These are phyloP conservation scores for Wallacemonas sp. DNA, from an alignment of 208 protist species.

Conservation along the genomic window DNA sequence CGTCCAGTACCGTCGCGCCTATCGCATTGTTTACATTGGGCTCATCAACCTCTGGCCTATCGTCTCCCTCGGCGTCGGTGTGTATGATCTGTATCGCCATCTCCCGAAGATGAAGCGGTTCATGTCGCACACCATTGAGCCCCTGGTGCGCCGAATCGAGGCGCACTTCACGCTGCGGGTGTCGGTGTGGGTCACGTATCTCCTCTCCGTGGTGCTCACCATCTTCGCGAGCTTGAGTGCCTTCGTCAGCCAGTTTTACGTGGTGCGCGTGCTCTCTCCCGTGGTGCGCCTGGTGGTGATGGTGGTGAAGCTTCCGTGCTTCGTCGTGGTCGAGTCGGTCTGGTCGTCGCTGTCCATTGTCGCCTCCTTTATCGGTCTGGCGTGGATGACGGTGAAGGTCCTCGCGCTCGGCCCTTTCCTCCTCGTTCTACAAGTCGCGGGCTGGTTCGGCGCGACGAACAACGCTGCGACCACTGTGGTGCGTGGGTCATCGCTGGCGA, in stretches of 20 bases:
- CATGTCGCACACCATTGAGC: constrained; percentile 55
- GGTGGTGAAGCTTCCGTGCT: constrained; percentile 48
- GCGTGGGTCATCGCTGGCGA: constrained; percentile 42
- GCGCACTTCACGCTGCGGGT: constrained; percentile 64
- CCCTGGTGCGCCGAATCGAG: constrained; percentile 64
- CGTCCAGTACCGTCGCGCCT: constrained; percentile 62
- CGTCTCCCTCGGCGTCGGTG: constrained; percentile 66
- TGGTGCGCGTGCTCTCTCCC: constrained; percentile 47
- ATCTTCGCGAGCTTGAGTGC: constrained; percentile 49
- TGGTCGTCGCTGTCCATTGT: constrained; percentile 31
- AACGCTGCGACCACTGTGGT: constrained; percentile 37
- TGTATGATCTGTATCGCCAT: constrained; percentile 87
- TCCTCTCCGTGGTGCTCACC: constrained; percentile 63
- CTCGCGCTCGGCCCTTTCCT: constrained; percentile 55
- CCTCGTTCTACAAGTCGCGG: constrained; percentile 44
- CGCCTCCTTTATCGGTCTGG: constrained; percentile 37
- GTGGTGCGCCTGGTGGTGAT: constrained; percentile 30
- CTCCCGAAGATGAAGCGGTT: constrained; percentile 73
- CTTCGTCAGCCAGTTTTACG: constrained; percentile 65
- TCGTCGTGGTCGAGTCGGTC: constrained; percentile 48
- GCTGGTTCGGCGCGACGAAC: constrained; percentile 26
- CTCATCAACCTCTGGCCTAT: constrained; percentile 74
- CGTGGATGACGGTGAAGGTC: constrained; percentile 42
- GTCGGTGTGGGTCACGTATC: constrained; percentile 76
- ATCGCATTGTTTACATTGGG: constrained; percentile 57